These are phyloP conservation scores for Candida boidinii DNA, from an alignment of 805 yeast species.

Conservation along the genomic window DNA sequence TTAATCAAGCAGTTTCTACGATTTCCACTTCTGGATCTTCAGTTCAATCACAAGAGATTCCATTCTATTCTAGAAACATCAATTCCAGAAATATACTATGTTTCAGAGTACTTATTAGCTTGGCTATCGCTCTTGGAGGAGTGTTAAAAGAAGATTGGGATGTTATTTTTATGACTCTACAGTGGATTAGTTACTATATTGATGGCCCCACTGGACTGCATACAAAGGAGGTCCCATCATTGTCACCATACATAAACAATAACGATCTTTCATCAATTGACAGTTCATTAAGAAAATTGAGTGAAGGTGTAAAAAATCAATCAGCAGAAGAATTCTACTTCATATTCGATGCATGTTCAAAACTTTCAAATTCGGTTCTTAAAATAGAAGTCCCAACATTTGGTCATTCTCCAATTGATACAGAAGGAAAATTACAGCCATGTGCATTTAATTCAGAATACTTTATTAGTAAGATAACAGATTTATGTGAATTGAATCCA, in stretches of 20 bases:
- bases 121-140: constrained; percentile 79
- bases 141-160: constrained; percentile 63
- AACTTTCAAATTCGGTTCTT: constrained; percentile 27
- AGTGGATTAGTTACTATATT: constrained; percentile 70
- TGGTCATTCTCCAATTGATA: constrained; percentile 1
- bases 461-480: constrained; percentile 44
- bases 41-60: constrained; percentile 1
- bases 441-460: constrained; percentile 52
- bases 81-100: constrained; percentile 67
- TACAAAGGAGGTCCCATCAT: constrained; percentile 32
- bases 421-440: constrained; percentile 14
- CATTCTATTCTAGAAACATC: constrained; percentile 34
- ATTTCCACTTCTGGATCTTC: constrained; percentile 14
- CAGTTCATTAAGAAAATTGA: constrained; percentile 46
- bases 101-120: constrained; percentile 66
- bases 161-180: constrained; percentile 51
- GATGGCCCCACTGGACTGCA: constrained; percentile 46
- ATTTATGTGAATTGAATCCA: constrained; percentile 43
- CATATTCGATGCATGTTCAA: constrained; percentile 38
- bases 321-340: constrained; percentile 39
- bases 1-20: constrained; percentile 27
- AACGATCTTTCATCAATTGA: constrained; percentile 46
- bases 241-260: constrained; percentile 31
- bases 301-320: constrained; percentile 53
- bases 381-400: neutral